Evolutionary conservation across 306 rosid species (phyloP), one percentile per base, ranked within the genome.

Genomic region (Prunus armeniaca): DNA sequence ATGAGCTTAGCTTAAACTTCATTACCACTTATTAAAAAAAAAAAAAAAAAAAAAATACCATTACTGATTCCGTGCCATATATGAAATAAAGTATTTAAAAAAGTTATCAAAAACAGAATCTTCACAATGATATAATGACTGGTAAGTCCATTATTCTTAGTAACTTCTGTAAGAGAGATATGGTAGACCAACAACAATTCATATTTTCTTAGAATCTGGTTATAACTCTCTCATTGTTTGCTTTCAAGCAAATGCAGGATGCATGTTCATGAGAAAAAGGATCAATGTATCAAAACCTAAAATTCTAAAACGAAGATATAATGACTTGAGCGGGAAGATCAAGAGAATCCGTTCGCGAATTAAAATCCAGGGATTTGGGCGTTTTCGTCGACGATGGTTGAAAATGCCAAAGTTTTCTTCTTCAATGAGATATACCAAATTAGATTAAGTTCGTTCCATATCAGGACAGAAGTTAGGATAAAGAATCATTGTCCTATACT

Each of bases 301-400:
- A 70, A 75, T 34, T 79, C 34, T 92, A 71, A 87, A 83, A 81
- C 88, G 71, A 79, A 83, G 87, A 79, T 92, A 89, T 75, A 74
- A 84, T 20, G 80, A 66, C 41, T 72, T 91, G 13, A 83, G 91
- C 20, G 86, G 76, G 86, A 84, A 85, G 76, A 79, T 95, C 77
- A 89, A 88, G 88, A 89, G 82, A 77, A 72, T 90, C 69, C 84
- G 75, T 47, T 84, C 79, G 66, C 85, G 87, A 67, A 85, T 92
- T 58, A 88, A 82, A 79, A 89, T 92, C 77, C 91, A 62, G 13
- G 97, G 97, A 75, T 87, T 92, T 66, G 83, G 89, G 66, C 89
- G 83, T 11, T 88, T 95, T 76, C 93, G 82, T 69, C 89, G 81
- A 56, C 82, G 89, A 75, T 95, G 97, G 96, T 76, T 90, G 75